A percentile compares a stretch with the other conserved stretches of the same genome.
Conservation (phyloP, 139 green algal species). For the Tetradesmus obliquus region DNA sequence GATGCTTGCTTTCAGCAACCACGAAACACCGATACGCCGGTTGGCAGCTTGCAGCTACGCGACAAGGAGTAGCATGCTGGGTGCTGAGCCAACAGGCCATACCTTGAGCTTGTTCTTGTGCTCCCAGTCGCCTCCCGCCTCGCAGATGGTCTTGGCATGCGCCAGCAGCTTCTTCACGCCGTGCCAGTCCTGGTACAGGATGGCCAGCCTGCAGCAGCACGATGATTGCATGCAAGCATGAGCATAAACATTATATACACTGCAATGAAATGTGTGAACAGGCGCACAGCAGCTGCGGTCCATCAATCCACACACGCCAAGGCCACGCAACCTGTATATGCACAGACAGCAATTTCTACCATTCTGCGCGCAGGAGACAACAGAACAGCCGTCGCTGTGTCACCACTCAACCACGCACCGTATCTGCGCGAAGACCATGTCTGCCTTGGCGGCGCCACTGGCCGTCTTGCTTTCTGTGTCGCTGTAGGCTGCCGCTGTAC, state of each 20-base stretch:
- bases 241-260: not conserved
- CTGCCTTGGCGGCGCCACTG: slow-evolving; percentile 92
- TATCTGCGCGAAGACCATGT: slow-evolving; percentile 92
- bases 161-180: slow-evolving; percentile 79
- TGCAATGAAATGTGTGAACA: not conserved
- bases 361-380: no score
- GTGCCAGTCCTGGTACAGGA: slow-evolving; percentile 85
- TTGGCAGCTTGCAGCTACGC: no score
- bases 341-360: no score
- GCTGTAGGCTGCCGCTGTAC: slow-evolving; percentile 14
- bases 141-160: slow-evolving; percentile 80
- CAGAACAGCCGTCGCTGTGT: no score
- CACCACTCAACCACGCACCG: slow-evolving; percentile 47
- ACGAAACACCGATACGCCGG: no score
- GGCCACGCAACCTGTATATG: no score
- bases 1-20: no score
- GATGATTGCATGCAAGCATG: not conserved
- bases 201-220: slow-evolving; percentile 74
- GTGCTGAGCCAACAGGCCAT: not conserved
- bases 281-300: not conserved
- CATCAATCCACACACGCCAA: not conserved
- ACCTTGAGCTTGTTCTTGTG: slow-evolving; percentile 98
- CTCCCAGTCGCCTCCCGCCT: slow-evolving; percentile 98
- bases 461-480: slow-evolving; percentile 88
- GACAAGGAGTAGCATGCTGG: no score